A percentile compares a stretch with the other conserved stretches of the same genome.
These are phyloP conservation scores for Suhomyces sp. DNA, from an alignment of 805 yeast genomes.

Conservation along the genomic window DNA sequence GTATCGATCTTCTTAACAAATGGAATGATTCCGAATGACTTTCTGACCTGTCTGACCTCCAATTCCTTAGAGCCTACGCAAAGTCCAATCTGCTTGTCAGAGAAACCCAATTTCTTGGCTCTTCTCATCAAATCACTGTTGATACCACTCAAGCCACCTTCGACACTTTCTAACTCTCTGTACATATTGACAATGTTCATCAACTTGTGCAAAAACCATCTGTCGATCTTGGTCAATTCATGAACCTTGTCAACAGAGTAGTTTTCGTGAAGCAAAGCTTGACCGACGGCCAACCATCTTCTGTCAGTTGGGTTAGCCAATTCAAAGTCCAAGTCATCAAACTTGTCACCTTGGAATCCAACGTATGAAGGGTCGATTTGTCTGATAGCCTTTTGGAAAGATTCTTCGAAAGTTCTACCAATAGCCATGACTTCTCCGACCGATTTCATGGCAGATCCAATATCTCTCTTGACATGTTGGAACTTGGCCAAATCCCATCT, in stretches of 20 bases:
- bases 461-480: slow-evolving; percentile 89
- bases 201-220: slow-evolving; percentile 92
- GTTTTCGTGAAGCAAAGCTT: slow-evolving; percentile 87
- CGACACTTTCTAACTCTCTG: slow-evolving; percentile 61
- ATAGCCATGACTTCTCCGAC: slow-evolving; percentile 99
- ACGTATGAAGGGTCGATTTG: slow-evolving; percentile 88
- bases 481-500: slow-evolving; percentile 97
- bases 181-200: slow-evolving; percentile 91
- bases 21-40: slow-evolving; percentile 76
- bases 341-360: slow-evolving; percentile 86
- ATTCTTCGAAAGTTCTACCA: slow-evolving; percentile 96
- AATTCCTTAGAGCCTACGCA: slow-evolving; percentile 73
- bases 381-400: slow-evolving; percentile 95
- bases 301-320: slow-evolving; percentile 89
- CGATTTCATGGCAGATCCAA: slow-evolving; percentile 96
- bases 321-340: slow-evolving; percentile 73
- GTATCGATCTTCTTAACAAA: slow-evolving; percentile 97
- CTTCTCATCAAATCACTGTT: slow-evolving; percentile 67
- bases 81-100: slow-evolving; percentile 87
- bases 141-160: slow-evolving; percentile 52
- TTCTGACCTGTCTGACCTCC: slow-evolving; percentile 80
- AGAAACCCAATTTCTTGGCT: slow-evolving; percentile 92
- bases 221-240: slow-evolving; percentile 87
- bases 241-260: slow-evolving; percentile 91
- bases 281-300: slow-evolving; percentile 97